Evolutionary conservation across 345 rosid genomes (phyloP), one percentile per base, ranked within the genome.

Genomic region (Atalantia buxifolia): DNA sequence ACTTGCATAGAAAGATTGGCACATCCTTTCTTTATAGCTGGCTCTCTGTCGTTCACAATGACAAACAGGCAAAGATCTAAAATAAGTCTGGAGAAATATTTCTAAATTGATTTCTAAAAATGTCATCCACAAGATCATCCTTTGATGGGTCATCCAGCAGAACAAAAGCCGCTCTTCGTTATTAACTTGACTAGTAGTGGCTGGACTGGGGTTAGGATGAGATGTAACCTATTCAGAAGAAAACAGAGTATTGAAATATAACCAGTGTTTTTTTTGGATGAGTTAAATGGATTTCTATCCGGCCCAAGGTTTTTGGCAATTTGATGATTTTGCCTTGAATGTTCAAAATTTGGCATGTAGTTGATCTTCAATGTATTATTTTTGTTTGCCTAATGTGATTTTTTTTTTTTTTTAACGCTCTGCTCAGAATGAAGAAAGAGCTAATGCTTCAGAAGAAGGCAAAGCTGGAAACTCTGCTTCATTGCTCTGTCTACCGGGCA

Each of bases 351-450:
- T 66, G 50, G 50, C n/a, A 3, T 4, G 31, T 24, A 28, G 18
- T 63, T 75, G 19, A 35, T 42, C 19, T 28, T 31, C 30, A 28
- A 18, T 40, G n/a, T 27, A 9, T 8, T 33, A 62, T 5, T 55
- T n/a, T 28, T 18, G 60, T 31, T 70, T n/a, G 38, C 66, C 38
- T 36, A 36, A 36, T 36, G 40, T 36, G 40, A 33, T 33, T 1
- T 1, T 38, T 16, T 16, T 50, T 67, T 30, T 35, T 36, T 36
- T 36, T 7, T 36, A 36, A 36, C 24, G 69, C 4, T 18, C 25
- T 22, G 53, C 33, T 50, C 81, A 83, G 88, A 85, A 81, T 2
- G 84, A 78, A 79, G 84, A 68, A 45, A 35, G 12, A n/a, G 30
- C 9, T 33, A 65, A 78, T 6, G 27, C 76, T 74, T 50, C 74